phyloP scores from a whole-genome alignment of 441 rosid species.

The Adansonia grandidieri region DNA sequence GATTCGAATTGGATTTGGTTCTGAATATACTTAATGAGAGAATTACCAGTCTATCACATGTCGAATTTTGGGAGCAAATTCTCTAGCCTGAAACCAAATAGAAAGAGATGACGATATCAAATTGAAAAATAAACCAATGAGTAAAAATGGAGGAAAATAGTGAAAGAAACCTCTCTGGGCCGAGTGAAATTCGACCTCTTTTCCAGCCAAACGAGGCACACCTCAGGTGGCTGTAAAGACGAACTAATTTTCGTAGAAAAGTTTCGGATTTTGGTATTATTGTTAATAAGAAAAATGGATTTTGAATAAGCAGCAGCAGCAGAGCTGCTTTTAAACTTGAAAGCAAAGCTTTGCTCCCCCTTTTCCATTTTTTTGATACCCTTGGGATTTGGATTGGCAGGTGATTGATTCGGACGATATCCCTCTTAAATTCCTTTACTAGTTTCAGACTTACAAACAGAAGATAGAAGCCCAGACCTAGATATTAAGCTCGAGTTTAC shows the following conservation, averaged over 20 bases:
- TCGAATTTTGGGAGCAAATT: slow-evolving; percentile 31
- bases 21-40: not conserved
- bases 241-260: slow-evolving; percentile 34
- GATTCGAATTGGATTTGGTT: not conserved
- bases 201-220: slow-evolving; percentile 61
- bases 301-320: slow-evolving; percentile 21
- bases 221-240: slow-evolving; percentile 61
- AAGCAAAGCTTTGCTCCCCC: slow-evolving; percentile 45
- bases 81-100: slow-evolving; percentile 19
- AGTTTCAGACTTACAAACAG: no score
- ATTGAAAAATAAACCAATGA: not conserved
- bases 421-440: no score
- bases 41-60: slow-evolving; percentile 73
- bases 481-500: no score
- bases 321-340: slow-evolving; percentile 23
- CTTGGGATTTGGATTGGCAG: not conserved
- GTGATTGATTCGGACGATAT: not conserved
- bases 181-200: slow-evolving; percentile 79
- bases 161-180: slow-evolving; percentile 55
- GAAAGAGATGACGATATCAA: not conserved
- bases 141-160: not conserved
- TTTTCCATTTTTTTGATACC: not conserved
- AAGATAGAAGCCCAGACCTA: not conserved
- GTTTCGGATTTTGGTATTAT: slow-evolving; percentile 19
- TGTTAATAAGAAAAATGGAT: slow-evolving; percentile 11